Conservation (phyloP, 352 stramenopile species). For the Phytophthora pistaciae region DNA sequence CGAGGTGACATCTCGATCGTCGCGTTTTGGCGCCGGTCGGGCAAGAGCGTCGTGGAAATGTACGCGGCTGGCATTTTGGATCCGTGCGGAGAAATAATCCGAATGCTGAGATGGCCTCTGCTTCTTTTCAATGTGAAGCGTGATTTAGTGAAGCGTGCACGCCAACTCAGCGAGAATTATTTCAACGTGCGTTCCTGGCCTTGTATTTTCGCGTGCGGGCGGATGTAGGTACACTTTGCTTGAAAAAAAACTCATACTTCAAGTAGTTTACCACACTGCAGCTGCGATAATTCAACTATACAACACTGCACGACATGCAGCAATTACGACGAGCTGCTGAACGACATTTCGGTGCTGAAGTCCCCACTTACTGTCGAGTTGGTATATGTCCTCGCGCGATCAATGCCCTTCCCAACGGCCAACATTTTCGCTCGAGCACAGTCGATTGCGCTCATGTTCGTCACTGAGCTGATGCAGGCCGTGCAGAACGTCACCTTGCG, state of each 20-base stretch:
- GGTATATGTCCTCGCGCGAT: slow-evolving; percentile 10
- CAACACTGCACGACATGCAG: too few relatives aligned
- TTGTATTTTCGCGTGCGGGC: too few relatives aligned
- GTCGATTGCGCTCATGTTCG: slow-evolving; percentile 16
- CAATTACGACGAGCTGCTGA: neutral
- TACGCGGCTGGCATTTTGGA: slow-evolving; percentile 40
- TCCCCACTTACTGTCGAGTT: slow-evolving; percentile 19
- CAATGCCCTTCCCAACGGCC: slow-evolving; percentile 7
- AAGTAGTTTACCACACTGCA: too few relatives aligned
- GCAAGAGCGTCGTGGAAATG: slow-evolving; percentile 34
- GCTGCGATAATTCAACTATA: too few relatives aligned
- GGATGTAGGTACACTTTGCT: too few relatives aligned
- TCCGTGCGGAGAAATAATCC: slow-evolving; percentile 30
- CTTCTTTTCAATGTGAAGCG: too few relatives aligned
- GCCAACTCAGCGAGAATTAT: too few relatives aligned
- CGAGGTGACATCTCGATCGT: slow-evolving; percentile 45
- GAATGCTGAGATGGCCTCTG: neutral
- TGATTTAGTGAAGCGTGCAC: too few relatives aligned
- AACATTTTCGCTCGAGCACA: slow-evolving; percentile 18
- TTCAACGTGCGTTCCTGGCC: too few relatives aligned
- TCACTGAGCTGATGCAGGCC: slow-evolving; percentile 28
- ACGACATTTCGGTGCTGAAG: slow-evolving; percentile 1
- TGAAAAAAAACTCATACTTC: too few relatives aligned
- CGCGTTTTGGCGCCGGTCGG: slow-evolving; percentile 36
- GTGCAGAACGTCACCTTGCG: slow-evolving; percentile 45